Conservation (phyloP, 768 basidiomycete species). For the Termitomyces sp. region DNA sequence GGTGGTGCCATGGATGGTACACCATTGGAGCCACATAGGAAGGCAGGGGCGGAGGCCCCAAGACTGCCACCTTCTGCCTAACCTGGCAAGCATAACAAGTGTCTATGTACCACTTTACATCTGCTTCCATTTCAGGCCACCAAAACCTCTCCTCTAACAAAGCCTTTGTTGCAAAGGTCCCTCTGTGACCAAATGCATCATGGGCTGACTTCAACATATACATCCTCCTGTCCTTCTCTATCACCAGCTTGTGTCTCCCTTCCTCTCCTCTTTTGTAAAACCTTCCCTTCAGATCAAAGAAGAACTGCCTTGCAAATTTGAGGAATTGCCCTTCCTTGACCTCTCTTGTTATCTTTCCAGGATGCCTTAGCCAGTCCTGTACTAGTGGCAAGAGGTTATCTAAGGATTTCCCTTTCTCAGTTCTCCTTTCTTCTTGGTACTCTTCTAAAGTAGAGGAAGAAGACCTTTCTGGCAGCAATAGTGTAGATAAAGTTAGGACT, state of each 20-base stretch:
- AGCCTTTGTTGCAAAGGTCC: constrained; percentile 2
- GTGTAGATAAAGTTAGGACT: too few relatives aligned
- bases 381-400: constrained; percentile 20
- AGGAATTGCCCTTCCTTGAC: not conserved
- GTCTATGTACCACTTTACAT: constrained; percentile 24
- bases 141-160: not conserved
- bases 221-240: constrained; percentile 10
- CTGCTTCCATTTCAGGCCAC: constrained; percentile 10
- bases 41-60: too few relatives aligned
- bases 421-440: constrained; percentile 20
- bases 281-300: not conserved
- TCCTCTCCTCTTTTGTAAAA: not conserved
- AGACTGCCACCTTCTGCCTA: constrained; percentile 12
- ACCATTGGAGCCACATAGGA: too few relatives aligned
- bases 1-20: too few relatives aligned
- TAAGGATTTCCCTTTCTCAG: too few relatives aligned
- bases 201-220: constrained; percentile 17
- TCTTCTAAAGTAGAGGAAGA: constrained; percentile 9
- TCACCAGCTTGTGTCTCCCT: constrained; percentile 16
- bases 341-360: too few relatives aligned
- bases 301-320: not conserved
- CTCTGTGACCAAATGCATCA: constrained; percentile 16
- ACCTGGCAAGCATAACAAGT: constrained; percentile 28
- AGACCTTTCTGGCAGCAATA: too few relatives aligned
- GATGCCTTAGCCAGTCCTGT: not conserved